Evolutionary conservation across 768 basidiomycete species (phyloP).

Genomic region (Boletus reticulatus): DNA sequence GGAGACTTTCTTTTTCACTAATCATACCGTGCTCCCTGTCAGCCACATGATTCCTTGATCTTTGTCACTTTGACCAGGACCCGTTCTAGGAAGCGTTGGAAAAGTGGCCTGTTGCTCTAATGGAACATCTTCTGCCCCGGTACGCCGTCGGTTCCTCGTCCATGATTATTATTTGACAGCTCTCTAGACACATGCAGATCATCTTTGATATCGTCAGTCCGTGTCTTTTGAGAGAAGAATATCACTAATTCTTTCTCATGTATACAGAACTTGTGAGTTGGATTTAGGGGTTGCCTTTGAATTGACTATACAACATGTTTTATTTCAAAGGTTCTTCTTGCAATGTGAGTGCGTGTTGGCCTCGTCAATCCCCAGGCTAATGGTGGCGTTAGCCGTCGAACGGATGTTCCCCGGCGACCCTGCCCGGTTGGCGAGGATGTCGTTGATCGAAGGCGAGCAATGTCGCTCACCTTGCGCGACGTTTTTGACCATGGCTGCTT

Average conservation of each 20-base stretch:
- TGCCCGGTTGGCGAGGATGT: conserved; percentile 81
- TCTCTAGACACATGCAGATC: conserved; percentile 79
- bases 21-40: conserved; percentile 90
- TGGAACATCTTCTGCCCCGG: conserved; percentile 83
- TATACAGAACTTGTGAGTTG: conserved; percentile 38
- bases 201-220: conserved; percentile 81
- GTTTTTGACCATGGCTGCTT: not conserved
- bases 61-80: not conserved
- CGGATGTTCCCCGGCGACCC: conserved; percentile 86
- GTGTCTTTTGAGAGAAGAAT: not conserved
- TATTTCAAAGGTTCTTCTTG: conserved; percentile 46
- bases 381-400: conserved; percentile 61
- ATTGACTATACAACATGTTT: not conserved
- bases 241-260: conserved; percentile 12
- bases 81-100: conserved; percentile 67
- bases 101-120: conserved; percentile 89
- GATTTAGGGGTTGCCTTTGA: not conserved
- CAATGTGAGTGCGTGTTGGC: conserved; percentile 47
- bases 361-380: not conserved
- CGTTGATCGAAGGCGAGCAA: conserved; percentile 77
- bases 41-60: conserved; percentile 26
- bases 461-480: not conserved
- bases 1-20: conserved; percentile 94
- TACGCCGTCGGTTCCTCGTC: conserved; percentile 26
- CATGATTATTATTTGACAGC: not conserved